Evolutionary conservation across 352 stramenopile genomes (phyloP), one percentile per base, ranked within the genome.

Genomic region (Globisporangium rhizosaccharum): DNA sequence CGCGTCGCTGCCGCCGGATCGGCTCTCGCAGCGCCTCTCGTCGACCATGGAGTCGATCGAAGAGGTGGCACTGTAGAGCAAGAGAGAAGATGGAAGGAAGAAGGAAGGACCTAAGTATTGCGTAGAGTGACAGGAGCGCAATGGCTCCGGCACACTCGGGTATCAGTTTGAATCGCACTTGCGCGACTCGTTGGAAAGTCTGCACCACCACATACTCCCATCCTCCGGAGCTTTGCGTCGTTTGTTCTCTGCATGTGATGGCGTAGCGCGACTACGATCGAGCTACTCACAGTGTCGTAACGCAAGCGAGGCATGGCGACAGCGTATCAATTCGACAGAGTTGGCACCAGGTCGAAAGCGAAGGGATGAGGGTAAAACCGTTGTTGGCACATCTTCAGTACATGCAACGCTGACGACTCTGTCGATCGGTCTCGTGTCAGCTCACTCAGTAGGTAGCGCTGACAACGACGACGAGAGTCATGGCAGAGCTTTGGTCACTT

Each of bases 1-100:
- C 9, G 73, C 76, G 46, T 70, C 73, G 28, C 67, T 85, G 49
- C 65, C 71, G 33, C 64, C 76, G 7, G 73, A 82, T 28, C 73
- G 73, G 0, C 70, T 76, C 37, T 85, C 75, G 48, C 63, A 85
- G 49, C 68, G 75, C 51, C 62, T 82, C 50, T 79, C 66, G 14
- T 45, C 65, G 10, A 69, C 62, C 3, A 54, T 56, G 14, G 56
- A 72, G 60, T 65, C 59, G 1, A 48, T 14, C 18, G 60, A 66
- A n/a, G 57, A 65, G 28, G 56, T 68, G 42, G 42, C 62, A 28
- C 44, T 68, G n/a, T 68, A 49, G n/a, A 30, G 18, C n/a, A 28
- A 17, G 46, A 28, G 46, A 57, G 33, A 51, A 23, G 41, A 54
- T 17, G 12, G 36, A 18, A 17, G 39, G 45, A 57, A 25, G 41